Evolutionary conservation across 768 basidiomycete genomes (phyloP), one percentile per base, ranked within the genome.

Genomic region (Rubroboletus satanas): DNA sequence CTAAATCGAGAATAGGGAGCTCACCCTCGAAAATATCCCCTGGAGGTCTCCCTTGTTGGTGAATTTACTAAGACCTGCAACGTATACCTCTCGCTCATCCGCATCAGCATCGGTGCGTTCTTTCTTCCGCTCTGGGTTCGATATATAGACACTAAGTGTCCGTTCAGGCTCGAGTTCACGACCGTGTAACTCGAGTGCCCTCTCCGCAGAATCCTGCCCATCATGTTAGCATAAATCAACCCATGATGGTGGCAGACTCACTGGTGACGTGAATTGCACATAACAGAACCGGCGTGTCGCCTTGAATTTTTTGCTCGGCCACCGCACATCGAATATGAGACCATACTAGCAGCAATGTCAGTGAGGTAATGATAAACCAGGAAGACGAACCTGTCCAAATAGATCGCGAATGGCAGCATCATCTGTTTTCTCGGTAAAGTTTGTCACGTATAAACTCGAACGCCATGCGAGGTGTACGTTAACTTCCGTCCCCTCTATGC

Each of bases 251-350:
- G 12, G 32, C 7, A 29, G 41, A 75, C 88, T 49, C 53, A 93
- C 95, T 0, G 92, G 90, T 18, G 84, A 84, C 2, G 86, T 87
- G 66, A 83, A 98, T 58, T 98, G 97, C 1, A 99, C 77, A 69
- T 98, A 99, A 65, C 92, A 94, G 70, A 99, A 98, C 41, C 97
- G 81, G 35, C 97, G 77, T 2, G 89, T 88, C 53, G 75, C 84
- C 72, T 94, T 96, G 78, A 93, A 94, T 67, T 97, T 97, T 67
- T 95, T 95, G 73, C 93, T 95, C 6, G 97, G 97, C 96, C 96
- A 98, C 32, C 97, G 88, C 17, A 93, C 89, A 59, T 98, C 95
- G 56, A 98, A 90, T 51, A 99, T 81, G 5, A 79, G 81, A 10
- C 97, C 97, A 71, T 89, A 94, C 93, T 97, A 52, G 1, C 11